Conservation (phyloP, 1,284 basidiomycete genomes). For the Sutorius eximius region DNA sequence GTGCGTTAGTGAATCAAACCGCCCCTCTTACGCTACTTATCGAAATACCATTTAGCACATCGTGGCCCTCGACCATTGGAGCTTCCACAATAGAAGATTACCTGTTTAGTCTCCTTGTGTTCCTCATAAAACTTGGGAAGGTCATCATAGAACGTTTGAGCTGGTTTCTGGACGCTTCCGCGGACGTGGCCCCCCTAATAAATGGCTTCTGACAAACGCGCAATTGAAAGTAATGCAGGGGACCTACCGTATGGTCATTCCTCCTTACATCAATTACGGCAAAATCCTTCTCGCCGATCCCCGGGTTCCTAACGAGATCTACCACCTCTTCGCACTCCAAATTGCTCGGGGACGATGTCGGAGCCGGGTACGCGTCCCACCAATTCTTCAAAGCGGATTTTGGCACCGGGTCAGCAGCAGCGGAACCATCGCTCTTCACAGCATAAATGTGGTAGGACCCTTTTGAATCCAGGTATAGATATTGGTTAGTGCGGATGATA, state of each 20-base stretch:
- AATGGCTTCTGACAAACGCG: background rate
- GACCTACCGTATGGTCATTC: conserved; percentile 27
- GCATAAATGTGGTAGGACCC: conserved; percentile 48
- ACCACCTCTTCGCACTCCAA: conserved; percentile 26
- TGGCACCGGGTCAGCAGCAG: background rate
- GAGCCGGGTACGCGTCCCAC: conserved; percentile 50
- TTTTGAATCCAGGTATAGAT: conserved; percentile 7
- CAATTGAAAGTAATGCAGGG: background rate
- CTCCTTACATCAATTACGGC: conserved; percentile 32
- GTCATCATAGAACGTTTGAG: conserved; percentile 30
- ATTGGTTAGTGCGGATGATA: background rate
- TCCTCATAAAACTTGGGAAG: conserved; percentile 21
- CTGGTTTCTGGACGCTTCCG: conserved; percentile 29
- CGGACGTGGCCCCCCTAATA: conserved; percentile 33
- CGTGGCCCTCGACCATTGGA: conserved; percentile 32
- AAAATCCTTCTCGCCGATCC: conserved; percentile 11
- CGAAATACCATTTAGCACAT: conserved; percentile 30
- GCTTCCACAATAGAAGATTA: conserved; percentile 35
- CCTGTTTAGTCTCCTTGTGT: conserved; percentile 20
- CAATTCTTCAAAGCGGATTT: conserved; percentile 37
- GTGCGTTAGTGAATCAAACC: background rate
- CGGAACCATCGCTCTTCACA: conserved; percentile 31
- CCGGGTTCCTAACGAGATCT: conserved; percentile 21
- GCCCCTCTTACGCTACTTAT: background rate
- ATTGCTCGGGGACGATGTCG: conserved; percentile 8